A percentile compares a stretch with the other conserved stretches of the same genome.
Evolutionary conservation across 441 rosid species (phyloP).

Genomic region (Pelargonium cotyledonis): DNA sequence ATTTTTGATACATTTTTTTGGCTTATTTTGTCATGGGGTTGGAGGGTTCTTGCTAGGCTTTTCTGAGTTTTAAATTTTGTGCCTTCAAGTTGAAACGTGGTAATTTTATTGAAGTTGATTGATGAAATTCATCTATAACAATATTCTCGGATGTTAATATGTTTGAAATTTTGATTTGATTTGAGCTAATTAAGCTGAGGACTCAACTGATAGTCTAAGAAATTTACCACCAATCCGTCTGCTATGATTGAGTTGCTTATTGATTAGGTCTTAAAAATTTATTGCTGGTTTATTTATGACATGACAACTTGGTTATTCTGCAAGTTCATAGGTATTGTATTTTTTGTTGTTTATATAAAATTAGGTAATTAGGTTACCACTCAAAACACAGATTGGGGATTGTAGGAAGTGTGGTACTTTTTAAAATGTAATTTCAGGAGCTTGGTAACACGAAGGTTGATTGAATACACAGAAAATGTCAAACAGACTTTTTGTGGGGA

Average conservation of each 20-base stretch:
- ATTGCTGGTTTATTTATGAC: background rate
- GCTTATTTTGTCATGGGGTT: background rate
- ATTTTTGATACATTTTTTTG: background rate
- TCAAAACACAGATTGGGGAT: no score
- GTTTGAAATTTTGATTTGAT: background rate
- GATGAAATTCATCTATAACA: background rate
- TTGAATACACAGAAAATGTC: no score
- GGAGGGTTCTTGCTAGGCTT: background rate
- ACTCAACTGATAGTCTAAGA: background rate
- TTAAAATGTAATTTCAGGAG: no score
- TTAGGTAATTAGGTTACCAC: background rate
- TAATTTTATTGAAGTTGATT: no score
- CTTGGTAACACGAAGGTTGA: no score
- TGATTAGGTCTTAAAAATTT: background rate
- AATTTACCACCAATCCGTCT: background rate
- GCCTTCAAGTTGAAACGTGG: background rate
- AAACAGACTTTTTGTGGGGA: no score
- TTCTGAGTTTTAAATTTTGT: conserved; percentile 13
- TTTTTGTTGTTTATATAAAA: no score
- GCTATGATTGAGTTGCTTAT: background rate
- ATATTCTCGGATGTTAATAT: background rate
- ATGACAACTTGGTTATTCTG: background rate
- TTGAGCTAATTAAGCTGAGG: background rate
- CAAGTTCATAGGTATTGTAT: no score
- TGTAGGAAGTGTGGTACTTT: no score